These are phyloP conservation scores for Drechslerella stenobrocha DNA, from an alignment of 2,329 filamentous ascomycete genomes.

Conservation along the genomic window DNA sequence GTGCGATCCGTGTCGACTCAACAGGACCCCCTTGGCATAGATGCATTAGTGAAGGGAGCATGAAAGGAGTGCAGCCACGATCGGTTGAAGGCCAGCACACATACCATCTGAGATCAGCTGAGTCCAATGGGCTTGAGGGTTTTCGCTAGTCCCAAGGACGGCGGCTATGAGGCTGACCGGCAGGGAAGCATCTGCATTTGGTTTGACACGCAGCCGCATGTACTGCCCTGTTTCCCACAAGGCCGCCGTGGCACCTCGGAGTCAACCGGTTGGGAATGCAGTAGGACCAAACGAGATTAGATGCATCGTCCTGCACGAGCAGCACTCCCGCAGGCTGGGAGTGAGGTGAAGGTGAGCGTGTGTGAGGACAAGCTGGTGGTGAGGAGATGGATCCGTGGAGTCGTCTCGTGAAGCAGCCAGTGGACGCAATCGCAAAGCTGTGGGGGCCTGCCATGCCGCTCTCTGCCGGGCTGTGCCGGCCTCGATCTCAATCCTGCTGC, in stretches of 20 bases:
- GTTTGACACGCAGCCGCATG: slow-evolving; percentile 42
- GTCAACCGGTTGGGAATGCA: slow-evolving; percentile 3
- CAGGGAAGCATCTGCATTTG: slow-evolving; percentile 10
- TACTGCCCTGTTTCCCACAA: slow-evolving; percentile 28
- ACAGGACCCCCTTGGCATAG: too few relatives aligned
- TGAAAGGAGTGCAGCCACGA: background rate
- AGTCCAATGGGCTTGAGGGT: background rate
- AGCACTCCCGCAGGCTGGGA: too few relatives aligned
- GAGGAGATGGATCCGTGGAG: too few relatives aligned
- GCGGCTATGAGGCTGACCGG: slow-evolving; percentile 25
- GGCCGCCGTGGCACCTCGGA: slow-evolving; percentile 25
- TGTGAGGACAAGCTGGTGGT: slow-evolving; percentile 24
- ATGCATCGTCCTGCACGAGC: too few relatives aligned
- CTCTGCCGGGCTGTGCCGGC: too few relatives aligned
- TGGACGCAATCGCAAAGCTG: too few relatives aligned
- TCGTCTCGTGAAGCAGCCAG: too few relatives aligned
- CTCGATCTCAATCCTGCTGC: too few relatives aligned
- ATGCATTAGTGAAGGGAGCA: too few relatives aligned
- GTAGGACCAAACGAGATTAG: slow-evolving; percentile 10
- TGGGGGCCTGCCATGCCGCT: too few relatives aligned
- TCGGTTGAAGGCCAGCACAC: background rate
- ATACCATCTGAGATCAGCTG: background rate
- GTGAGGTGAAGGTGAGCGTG: slow-evolving; percentile 29
- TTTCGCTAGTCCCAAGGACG: slow-evolving; percentile 14
- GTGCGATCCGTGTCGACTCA: too few relatives aligned